Conservation (phyloP, 2,329 filamentous ascomycete genomes). For the Pseudogymnoascus sp. region DNA sequence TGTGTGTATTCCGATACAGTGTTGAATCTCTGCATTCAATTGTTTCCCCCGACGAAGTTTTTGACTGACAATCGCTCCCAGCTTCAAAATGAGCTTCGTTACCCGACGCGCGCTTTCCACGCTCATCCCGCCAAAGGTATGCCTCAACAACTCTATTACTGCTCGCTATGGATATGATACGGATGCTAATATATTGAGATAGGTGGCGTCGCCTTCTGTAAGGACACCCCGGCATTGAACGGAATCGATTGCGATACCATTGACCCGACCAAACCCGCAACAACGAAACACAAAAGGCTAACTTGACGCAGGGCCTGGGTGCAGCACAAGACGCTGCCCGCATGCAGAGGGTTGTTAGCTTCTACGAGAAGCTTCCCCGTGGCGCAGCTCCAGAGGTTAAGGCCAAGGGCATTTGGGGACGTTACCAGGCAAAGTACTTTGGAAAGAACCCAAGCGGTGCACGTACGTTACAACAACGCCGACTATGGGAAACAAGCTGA, state of each 20-base stretch:
- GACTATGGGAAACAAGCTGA: background rate
- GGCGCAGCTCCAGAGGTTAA: slow-evolving; percentile 79
- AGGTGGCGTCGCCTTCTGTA: slow-evolving; percentile 33
- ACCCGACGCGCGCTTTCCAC: slow-evolving; percentile 89
- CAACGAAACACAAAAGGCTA: slow-evolving; percentile 18
- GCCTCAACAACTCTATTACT: slow-evolving; percentile 23
- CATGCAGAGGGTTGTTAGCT: slow-evolving; percentile 96
- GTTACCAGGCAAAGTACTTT: slow-evolving; percentile 91
- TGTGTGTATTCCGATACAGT: slow-evolving; percentile 19
- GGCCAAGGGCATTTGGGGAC: slow-evolving; percentile 73
- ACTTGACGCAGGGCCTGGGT: slow-evolving; percentile 71
- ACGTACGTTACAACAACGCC: slow-evolving; percentile 57
- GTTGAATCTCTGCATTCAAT: background rate
- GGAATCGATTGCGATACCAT: slow-evolving; percentile 7
- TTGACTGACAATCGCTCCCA: slow-evolving; percentile 29
- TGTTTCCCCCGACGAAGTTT: slow-evolving; percentile 12
- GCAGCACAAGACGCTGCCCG: slow-evolving; percentile 90
- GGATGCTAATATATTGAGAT: slow-evolving; percentile 14
- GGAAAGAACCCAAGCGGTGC: slow-evolving; percentile 84
- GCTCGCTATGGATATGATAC: background rate
- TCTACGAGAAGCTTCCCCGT: slow-evolving; percentile 97
- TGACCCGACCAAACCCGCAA: slow-evolving; percentile 8
- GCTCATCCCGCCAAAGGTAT: slow-evolving; percentile 97
- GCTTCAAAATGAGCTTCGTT: slow-evolving; percentile 81
- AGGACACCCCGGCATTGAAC: slow-evolving; percentile 17